Evolutionary conservation across 2,329 filamentous ascomycete genomes (phyloP).

Genomic region (Botrytis paeoniae): DNA sequence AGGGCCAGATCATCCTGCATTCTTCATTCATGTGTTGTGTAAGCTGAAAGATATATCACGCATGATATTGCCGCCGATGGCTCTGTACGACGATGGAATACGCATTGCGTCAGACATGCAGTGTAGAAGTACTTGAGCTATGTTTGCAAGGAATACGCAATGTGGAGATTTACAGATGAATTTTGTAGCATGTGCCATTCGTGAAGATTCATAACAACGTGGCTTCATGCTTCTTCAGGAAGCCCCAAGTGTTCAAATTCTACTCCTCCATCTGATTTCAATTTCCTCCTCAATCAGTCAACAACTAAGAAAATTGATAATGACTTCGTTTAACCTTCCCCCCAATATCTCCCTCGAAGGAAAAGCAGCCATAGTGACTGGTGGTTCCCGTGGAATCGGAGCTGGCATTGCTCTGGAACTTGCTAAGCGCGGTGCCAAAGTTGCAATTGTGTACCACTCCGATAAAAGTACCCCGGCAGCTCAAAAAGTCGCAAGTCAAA

Average conservation of each 20-base stretch:
- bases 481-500: constrained; percentile 47
- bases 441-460: constrained; percentile 55
- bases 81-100: neutral
- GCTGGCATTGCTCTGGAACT: constrained; percentile 55
- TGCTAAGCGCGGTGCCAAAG: constrained; percentile 51
- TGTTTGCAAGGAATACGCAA: neutral
- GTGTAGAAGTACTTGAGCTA: neutral
- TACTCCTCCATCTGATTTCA: neutral
- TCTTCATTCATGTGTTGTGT: neutral
- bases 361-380: constrained; percentile 32
- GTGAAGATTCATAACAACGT: neutral
- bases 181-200: neutral
- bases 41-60: neutral
- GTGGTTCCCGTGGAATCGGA: constrained; percentile 55
- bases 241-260: neutral
- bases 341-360: constrained; percentile 15
- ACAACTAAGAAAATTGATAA: neutral
- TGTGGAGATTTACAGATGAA: neutral
- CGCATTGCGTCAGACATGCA: neutral
- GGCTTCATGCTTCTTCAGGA: neutral
- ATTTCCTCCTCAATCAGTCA: neutral
- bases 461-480: constrained; percentile 37
- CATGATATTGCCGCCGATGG: neutral
- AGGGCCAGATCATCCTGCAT: neutral
- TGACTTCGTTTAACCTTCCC: neutral